Percentiles rank a stretch among this genome's conserved stretches.
phyloP scores from a whole-genome alignment of 2,329 filamentous ascomycete genomes.

The Fusarium nanum region DNA sequence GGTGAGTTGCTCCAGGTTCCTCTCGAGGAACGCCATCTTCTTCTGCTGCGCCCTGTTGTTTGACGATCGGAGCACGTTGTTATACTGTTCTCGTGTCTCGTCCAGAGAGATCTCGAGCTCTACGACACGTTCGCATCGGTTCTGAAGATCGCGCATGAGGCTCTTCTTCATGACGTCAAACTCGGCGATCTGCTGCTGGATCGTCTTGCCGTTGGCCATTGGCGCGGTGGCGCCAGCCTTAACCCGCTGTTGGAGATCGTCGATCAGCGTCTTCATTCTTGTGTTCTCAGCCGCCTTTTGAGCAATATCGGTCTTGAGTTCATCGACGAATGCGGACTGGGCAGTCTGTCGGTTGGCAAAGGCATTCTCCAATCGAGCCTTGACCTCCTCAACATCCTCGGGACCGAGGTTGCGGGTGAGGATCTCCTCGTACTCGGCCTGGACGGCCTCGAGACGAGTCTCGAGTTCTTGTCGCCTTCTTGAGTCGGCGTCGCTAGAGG shows the following conservation, averaged over 20 bases:
- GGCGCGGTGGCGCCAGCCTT: conserved; percentile 70
- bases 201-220: conserved; percentile 85
- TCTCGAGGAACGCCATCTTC: conserved; percentile 99
- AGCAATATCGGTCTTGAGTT: conserved; percentile 79
- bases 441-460: conserved; percentile 76
- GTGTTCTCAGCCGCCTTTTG: conserved; percentile 85
- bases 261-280: conserved; percentile 82
- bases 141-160: conserved; percentile 97
- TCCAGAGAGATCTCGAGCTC: conserved; percentile 98
- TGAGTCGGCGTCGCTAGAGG: conserved; percentile 72
- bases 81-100: conserved; percentile 98
- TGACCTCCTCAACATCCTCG: conserved; percentile 85
- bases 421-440: conserved; percentile 86
- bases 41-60: conserved; percentile 99
- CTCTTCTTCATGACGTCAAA: conserved; percentile 99
- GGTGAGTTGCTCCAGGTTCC: conserved; percentile 96
- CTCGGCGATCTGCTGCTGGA: conserved; percentile 97
- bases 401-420: conserved; percentile 83
- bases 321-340: conserved; percentile 78
- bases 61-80: conserved; percentile 94
- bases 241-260: conserved; percentile 79
- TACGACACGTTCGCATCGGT: conserved; percentile 96
- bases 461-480: conserved; percentile 82
- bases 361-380: conserved; percentile 79
- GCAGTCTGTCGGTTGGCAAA: conserved; percentile 80